Conservation (phyloP, 108 stramenopile species). For the Cyclotella atomus region DNA sequence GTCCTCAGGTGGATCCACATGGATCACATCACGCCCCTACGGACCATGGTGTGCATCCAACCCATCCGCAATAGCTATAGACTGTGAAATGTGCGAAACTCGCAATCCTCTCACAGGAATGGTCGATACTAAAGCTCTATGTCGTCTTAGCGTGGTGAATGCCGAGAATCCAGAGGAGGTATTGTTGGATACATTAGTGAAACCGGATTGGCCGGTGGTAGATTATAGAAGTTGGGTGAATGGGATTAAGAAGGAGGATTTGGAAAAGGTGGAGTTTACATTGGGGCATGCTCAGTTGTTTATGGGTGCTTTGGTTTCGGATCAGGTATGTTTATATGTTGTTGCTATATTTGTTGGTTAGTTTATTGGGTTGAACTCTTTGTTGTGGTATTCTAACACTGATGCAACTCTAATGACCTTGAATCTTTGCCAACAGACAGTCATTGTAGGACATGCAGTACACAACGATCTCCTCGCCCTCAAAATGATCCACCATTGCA, state of each 20-base stretch:
- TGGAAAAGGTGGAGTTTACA: slow-evolving; percentile 88
- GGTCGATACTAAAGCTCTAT: slow-evolving; percentile 82
- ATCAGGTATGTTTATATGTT: slow-evolving; percentile 18
- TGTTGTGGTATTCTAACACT: too few relatives aligned
- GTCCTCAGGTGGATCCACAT: slow-evolving; percentile 38
- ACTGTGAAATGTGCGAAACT: slow-evolving; percentile 99
- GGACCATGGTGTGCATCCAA: slow-evolving; percentile 75
- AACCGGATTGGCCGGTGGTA: slow-evolving; percentile 90
- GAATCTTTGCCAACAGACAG: too few relatives aligned
- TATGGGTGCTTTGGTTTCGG: slow-evolving; percentile 89
- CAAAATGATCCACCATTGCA: slow-evolving; percentile 81
- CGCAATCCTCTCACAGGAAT: slow-evolving; percentile 85
- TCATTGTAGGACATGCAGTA: slow-evolving; percentile 93
- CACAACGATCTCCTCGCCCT: slow-evolving; percentile 91
- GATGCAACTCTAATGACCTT: too few relatives aligned
- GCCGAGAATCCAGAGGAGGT: slow-evolving; percentile 85
- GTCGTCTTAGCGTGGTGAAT: slow-evolving; percentile 92
- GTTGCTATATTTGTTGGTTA: neutral
- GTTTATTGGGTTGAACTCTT: neutral
- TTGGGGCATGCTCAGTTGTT: slow-evolving; percentile 94
- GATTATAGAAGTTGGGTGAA: slow-evolving; percentile 92
- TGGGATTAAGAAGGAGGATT: slow-evolving; percentile 82
- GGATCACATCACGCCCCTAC: slow-evolving; percentile 81
- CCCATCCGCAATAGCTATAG: slow-evolving; percentile 94
- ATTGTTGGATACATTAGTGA: slow-evolving; percentile 93